Conservation (phyloP, 371 early-diverging fungal genomes). For the Rhizomucor pusillus region DNA sequence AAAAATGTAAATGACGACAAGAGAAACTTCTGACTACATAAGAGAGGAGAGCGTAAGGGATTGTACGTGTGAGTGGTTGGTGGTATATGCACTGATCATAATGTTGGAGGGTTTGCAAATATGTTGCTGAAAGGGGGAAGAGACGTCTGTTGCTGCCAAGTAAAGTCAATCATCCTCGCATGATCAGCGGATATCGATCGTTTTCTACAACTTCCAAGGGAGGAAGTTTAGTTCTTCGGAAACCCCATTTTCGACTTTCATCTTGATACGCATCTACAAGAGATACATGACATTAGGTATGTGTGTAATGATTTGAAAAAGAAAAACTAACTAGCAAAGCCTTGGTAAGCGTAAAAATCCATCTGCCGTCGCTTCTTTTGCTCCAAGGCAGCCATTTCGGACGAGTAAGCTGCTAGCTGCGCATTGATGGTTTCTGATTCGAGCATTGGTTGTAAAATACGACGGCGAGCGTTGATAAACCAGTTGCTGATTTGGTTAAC, state of each 20-base stretch:
- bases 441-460: conserved; percentile 56
- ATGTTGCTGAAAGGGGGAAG: not conserved
- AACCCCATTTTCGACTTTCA: conserved; percentile 15
- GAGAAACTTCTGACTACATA: not conserved
- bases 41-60: not conserved
- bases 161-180: conserved; percentile 9
- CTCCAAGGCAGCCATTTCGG: conserved; percentile 13
- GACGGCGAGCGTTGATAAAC: conserved; percentile 87
- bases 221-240: conserved; percentile 21
- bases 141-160: conserved; percentile 1
- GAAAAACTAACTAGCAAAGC: conserved; percentile 16
- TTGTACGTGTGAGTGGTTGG: not conserved
- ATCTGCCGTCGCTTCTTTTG: conserved; percentile 22
- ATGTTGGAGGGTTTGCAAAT: not conserved
- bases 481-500: conserved; percentile 85
- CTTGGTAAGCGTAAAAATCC: conserved; percentile 25
- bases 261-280: conserved; percentile 14
- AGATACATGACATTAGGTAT: not conserved
- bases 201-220: conserved; percentile 15
- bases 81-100: not conserved
- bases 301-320: not conserved
- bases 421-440: conserved; percentile 33
- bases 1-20: not conserved
- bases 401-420: conserved; percentile 10
- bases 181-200: conserved; percentile 12